Conservation (phyloP, 2,329 filamentous ascomycete genomes). For the Pseudocercospora cruenta region DNA sequence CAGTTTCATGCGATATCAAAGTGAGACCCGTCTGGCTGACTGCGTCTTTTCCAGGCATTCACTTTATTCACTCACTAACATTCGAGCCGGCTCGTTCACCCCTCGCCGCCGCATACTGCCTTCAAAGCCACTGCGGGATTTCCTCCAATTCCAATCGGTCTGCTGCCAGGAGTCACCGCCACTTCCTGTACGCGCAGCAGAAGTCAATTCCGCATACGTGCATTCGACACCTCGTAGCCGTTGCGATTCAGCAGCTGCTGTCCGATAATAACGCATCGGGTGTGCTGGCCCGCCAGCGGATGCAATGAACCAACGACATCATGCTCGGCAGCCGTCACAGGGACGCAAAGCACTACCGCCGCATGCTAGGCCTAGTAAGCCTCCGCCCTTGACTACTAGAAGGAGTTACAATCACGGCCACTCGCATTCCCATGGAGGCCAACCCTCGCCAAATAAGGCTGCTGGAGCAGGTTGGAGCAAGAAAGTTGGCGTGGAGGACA, state of each 20-base stretch:
- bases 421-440: conserved; percentile 19
- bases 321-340: conserved; percentile 33
- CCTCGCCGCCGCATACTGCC: background rate
- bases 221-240: conserved; percentile 7
- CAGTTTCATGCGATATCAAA: background rate
- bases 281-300: conserved; percentile 9
- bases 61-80: background rate
- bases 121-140: background rate
- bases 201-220: background rate
- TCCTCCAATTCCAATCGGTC: background rate
- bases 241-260: background rate
- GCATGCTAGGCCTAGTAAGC: conserved; percentile 32
- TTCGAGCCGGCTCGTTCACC: background rate
- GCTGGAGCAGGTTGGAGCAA: conserved; percentile 24
- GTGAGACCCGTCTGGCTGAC: conserved; percentile 4
- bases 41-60: background rate
- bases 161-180: conserved; percentile 4
- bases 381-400: conserved; percentile 29
- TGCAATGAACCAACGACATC: conserved; percentile 34
- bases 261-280: conserved; percentile 7
- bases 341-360: conserved; percentile 33
- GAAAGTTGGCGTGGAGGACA: conserved; percentile 22
- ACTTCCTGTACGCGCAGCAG: background rate
- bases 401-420: conserved; percentile 30
- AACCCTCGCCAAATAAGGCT: conserved; percentile 19